Conservation (phyloP, 2,329 filamentous ascomycete genomes). For the Aspergillus pseudotamarii region DNA sequence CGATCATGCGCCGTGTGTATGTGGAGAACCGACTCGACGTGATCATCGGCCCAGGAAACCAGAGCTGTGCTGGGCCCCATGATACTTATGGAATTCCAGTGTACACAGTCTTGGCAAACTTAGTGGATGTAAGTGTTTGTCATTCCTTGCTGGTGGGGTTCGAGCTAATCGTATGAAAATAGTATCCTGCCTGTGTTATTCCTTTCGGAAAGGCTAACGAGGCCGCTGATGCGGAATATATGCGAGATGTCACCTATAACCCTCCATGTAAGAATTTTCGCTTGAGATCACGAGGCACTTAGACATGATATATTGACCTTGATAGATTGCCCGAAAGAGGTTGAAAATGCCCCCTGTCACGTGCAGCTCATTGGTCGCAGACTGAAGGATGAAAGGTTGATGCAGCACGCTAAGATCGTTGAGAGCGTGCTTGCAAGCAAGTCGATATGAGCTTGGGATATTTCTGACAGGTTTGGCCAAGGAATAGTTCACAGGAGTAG, state of each 20-base stretch:
- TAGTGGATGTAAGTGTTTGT: conserved; percentile 25
- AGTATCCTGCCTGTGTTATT: conserved; percentile 28
- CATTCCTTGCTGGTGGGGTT: not conserved
- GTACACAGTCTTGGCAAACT: conserved; percentile 27
- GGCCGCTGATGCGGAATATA: conserved; percentile 19
- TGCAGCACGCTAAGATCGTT: conserved; percentile 22
- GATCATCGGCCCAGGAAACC: conserved; percentile 25
- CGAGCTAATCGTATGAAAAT: not conserved
- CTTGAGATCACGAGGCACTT: no score
- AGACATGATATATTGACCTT: not conserved
- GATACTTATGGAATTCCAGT: conserved; percentile 24
- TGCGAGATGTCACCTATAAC: conserved; percentile 22
- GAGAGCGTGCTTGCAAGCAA: conserved; percentile 12
- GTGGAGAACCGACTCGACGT: conserved; percentile 25
- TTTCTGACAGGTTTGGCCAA: not conserved
- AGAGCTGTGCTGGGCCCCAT: conserved; percentile 25
- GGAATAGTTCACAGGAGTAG: not conserved
- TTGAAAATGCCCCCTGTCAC: conserved; percentile 27
- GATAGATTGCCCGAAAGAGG: conserved; percentile 20
- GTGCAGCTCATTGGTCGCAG: conserved; percentile 28
- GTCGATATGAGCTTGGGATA: not conserved
- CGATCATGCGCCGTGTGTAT: conserved; percentile 18
- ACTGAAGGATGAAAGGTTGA: conserved; percentile 25
- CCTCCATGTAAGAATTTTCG: conserved; percentile 22
- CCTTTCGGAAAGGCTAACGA: conserved; percentile 23